These are phyloP conservation scores for Colletotrichum destructivum DNA, from an alignment of 2,329 filamentous ascomycete species.

Conservation along the genomic window DNA sequence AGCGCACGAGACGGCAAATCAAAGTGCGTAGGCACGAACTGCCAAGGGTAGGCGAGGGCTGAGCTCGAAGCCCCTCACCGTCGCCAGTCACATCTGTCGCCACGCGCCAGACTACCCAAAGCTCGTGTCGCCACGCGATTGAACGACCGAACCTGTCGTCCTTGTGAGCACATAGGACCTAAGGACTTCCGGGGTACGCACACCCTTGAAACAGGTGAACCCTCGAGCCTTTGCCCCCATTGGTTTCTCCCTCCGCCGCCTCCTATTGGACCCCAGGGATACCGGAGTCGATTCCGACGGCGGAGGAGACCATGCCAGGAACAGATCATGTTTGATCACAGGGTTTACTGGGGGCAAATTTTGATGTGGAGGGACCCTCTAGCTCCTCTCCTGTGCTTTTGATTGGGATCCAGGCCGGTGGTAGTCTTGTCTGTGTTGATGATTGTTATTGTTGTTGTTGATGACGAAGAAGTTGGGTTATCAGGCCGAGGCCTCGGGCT, in stretches of 20 bases:
- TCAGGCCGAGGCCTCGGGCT: too few species aligned
- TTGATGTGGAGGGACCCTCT: not conserved
- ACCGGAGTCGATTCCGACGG: constrained; percentile 25
- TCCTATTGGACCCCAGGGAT: constrained; percentile 13
- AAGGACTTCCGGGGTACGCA: constrained; percentile 16
- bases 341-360: not conserved
- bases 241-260: not conserved
- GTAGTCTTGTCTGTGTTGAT: not conserved
- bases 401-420: not conserved
- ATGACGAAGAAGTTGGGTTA: too few species aligned
- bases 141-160: constrained; percentile 17
- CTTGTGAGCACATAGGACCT: not conserved
- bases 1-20: not conserved
- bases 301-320: not conserved
- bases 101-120: not conserved
- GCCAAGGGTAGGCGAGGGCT: not conserved
- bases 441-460: not conserved
- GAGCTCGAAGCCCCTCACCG: not conserved
- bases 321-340: constrained; percentile 1
- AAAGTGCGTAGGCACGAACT: not conserved
- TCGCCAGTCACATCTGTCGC: not conserved
- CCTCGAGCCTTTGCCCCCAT: constrained; percentile 17
- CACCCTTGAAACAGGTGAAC: constrained; percentile 21
- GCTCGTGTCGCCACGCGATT: constrained; percentile 8
- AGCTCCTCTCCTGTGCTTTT: not conserved